Conservation (phyloP, 768 basidiomycete species). For the Leccinum rimulosum region DNA sequence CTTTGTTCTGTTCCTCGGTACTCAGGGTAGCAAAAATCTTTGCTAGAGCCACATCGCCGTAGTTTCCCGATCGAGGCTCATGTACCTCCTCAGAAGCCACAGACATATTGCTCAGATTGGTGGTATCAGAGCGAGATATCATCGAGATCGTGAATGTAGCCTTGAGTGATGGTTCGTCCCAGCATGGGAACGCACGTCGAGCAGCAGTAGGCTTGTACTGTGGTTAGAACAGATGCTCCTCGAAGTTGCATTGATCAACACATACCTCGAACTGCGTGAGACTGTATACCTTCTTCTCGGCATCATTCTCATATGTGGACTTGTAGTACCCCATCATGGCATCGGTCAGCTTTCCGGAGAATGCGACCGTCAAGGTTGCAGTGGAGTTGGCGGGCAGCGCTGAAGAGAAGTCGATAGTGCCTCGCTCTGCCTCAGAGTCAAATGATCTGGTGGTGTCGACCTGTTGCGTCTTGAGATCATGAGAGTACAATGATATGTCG, state of each 20-base stretch:
- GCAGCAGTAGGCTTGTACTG: constrained; percentile 74
- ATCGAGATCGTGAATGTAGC: constrained; percentile 76
- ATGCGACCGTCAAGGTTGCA: constrained; percentile 67
- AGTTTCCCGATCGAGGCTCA: constrained; percentile 33
- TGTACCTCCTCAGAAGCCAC: constrained; percentile 56
- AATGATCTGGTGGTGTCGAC: constrained; percentile 43
- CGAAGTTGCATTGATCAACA: constrained; percentile 5
- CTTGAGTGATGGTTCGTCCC: constrained; percentile 92
- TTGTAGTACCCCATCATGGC: constrained; percentile 85
- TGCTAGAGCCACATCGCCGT: constrained; percentile 32
- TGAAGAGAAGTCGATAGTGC: constrained; percentile 55
- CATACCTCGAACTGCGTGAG: constrained; percentile 87
- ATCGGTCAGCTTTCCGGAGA: constrained; percentile 63
- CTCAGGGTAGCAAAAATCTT: constrained; percentile 43
- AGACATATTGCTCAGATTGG: constrained; percentile 87
- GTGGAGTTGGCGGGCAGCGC: constrained; percentile 65
- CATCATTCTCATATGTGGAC: constrained; percentile 60
- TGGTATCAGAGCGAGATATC: constrained; percentile 73
- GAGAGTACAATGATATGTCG: constrained; percentile 52
- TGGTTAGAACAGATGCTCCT: neutral
- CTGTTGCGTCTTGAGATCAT: constrained; percentile 51
- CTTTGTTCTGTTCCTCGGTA: constrained; percentile 32
- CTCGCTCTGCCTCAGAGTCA: constrained; percentile 64
- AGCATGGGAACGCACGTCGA: constrained; percentile 79
- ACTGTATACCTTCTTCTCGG: constrained; percentile 63